Conservation (phyloP, 306 rosid genomes). For the Hippophae tibetana region DNA sequence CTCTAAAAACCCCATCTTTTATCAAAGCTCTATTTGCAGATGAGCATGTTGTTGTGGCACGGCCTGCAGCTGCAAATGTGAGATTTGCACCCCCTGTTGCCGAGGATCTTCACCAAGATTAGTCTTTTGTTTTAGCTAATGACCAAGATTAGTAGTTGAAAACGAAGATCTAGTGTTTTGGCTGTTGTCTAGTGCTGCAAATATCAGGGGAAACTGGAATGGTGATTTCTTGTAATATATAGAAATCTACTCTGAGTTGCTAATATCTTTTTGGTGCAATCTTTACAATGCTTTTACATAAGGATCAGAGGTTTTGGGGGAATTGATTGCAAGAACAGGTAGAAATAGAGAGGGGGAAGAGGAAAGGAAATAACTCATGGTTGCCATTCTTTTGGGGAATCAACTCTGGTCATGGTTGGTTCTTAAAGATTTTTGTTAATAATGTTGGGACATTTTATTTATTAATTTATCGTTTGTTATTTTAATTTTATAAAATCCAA, state of each 20-base stretch:
- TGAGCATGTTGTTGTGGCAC: conserved; percentile 75
- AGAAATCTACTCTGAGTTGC: conserved; percentile 14
- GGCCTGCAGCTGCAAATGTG: conserved; percentile 57
- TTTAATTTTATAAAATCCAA: too few species aligned
- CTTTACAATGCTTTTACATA: conserved; percentile 9
- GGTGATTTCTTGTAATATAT: conserved; percentile 37
- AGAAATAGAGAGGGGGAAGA: too few species aligned
- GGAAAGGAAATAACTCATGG: too few species aligned
- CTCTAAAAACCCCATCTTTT: conserved; percentile 74
- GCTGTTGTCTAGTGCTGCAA: conserved; percentile 11
- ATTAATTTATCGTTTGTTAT: too few species aligned
- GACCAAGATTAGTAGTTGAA: background rate
- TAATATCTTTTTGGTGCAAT: conserved; percentile 24
- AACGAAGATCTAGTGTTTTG: background rate
- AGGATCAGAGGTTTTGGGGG: too few species aligned
- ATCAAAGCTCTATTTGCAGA: conserved; percentile 84
- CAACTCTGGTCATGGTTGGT: too few species aligned
- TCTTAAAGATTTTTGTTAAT: too few species aligned
- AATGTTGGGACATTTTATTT: too few species aligned
- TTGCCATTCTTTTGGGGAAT: too few species aligned
- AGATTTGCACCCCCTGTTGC: conserved; percentile 77
- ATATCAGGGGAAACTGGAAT: conserved; percentile 11
- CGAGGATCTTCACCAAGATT: conserved; percentile 55
- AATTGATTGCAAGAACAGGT: too few species aligned
- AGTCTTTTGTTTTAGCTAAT: conserved; percentile 1